A percentile compares a stretch with the other conserved stretches of the same genome.
Evolutionary conservation across 495 filamentous ascomycete species (phyloP).

Genomic region (Aspergillus wentii): DNA sequence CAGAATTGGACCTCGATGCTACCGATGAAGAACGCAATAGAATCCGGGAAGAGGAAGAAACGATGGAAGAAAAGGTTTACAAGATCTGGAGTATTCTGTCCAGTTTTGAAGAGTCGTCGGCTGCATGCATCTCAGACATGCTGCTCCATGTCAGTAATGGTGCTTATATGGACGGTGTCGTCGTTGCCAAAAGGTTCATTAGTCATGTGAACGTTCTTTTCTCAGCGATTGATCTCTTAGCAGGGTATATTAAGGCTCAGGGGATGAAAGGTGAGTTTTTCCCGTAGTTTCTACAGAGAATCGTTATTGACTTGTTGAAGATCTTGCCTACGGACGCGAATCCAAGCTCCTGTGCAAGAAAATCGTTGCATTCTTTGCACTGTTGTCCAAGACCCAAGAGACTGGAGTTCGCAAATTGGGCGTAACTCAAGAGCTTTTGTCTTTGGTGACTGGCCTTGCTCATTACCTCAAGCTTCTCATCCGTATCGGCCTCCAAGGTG

Average conservation of each 20-base stretch:
- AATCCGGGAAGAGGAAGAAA: slow-evolving; percentile 81
- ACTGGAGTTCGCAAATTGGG: slow-evolving; percentile 81
- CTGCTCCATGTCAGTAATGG: slow-evolving; percentile 98
- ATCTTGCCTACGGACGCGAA: slow-evolving; percentile 86
- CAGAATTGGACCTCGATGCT: slow-evolving; percentile 53
- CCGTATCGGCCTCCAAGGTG: slow-evolving; percentile 90
- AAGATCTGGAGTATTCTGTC: slow-evolving; percentile 97
- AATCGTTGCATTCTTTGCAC: slow-evolving; percentile 94
- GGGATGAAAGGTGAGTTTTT: slow-evolving; percentile 66
- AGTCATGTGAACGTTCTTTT: slow-evolving; percentile 94
- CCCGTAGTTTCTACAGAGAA: too few species aligned
- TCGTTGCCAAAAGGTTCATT: slow-evolving; percentile 96
- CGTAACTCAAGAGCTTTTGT: slow-evolving; percentile 93
- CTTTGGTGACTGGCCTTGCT: slow-evolving; percentile 91
- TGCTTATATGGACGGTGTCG: slow-evolving; percentile 88
- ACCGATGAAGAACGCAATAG: slow-evolving; percentile 68
- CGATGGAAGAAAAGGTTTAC: slow-evolving; percentile 97
- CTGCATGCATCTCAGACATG: slow-evolving; percentile 99
- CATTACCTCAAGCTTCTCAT: slow-evolving; percentile 99
- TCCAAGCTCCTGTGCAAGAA: slow-evolving; percentile 98
- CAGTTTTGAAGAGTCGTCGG: slow-evolving; percentile 94
- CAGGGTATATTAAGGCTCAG: slow-evolving; percentile 60
- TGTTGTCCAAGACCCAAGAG: slow-evolving; percentile 91
- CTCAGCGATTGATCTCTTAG: slow-evolving; percentile 78
- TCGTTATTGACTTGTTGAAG: slow-evolving; percentile 33